These are phyloP conservation scores for Peterozyma toletana DNA, from an alignment of 805 yeast genomes.

Conservation along the genomic window DNA sequence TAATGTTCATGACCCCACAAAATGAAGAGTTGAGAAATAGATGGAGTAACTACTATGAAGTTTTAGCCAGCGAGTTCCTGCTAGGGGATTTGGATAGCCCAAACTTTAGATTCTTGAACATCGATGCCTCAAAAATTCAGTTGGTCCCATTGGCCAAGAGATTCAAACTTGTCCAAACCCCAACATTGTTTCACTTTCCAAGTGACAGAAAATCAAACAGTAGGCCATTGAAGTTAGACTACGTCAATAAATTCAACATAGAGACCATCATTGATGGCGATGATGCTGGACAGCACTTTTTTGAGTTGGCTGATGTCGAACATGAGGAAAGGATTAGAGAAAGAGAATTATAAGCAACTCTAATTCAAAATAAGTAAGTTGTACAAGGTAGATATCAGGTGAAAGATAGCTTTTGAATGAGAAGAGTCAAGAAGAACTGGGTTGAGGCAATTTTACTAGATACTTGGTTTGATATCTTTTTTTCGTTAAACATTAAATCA, in stretches of 20 bases:
- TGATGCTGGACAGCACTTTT: conserved; percentile 19
- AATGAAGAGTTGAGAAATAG: conserved; percentile 22
- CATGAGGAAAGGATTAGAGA: conserved; percentile 10
- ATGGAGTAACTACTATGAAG: conserved; percentile 23
- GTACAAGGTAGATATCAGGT: too few relatives aligned
- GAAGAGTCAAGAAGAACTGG: too few relatives aligned
- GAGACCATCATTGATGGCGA: conserved; percentile 20
- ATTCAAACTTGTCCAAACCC: conserved; percentile 21
- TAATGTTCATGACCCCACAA: conserved; percentile 31
- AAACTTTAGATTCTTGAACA: conserved; percentile 19
- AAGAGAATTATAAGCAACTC: conserved; percentile 13
- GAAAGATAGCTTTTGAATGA: too few relatives aligned
- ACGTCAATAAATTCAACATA: conserved; percentile 18
- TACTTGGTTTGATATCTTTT: too few relatives aligned
- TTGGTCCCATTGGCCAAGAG: conserved; percentile 18
- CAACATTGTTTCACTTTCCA: conserved; percentile 21
- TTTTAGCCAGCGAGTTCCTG: conserved; percentile 15
- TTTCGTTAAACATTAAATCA: too few relatives aligned
- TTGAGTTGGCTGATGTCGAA: conserved; percentile 15
- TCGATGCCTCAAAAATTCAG: conserved; percentile 24
- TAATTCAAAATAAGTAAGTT: conserved; percentile 4
- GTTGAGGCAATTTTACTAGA: too few relatives aligned
- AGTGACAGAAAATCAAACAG: conserved; percentile 10
- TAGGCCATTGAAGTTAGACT: conserved; percentile 12
- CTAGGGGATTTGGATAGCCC: conserved; percentile 9